These are phyloP conservation scores for Candida berthetii DNA, from an alignment of 805 yeast species.

Conservation along the genomic window DNA sequence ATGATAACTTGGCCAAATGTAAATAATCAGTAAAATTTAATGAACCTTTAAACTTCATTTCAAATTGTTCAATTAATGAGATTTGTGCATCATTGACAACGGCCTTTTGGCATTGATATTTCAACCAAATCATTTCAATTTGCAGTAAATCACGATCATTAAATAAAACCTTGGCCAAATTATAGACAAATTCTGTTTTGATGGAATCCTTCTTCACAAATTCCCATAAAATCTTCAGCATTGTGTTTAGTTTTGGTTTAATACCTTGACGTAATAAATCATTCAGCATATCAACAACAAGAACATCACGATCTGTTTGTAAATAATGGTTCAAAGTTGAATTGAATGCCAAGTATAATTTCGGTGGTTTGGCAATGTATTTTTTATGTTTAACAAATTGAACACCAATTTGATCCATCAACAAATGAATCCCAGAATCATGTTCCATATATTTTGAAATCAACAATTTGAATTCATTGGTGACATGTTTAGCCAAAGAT, in stretches of 20 bases:
- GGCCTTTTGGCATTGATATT: neutral
- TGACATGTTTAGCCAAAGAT: conserved; percentile 12
- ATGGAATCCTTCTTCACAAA: too few relatives aligned
- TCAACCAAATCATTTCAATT: neutral
- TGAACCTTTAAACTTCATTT: neutral
- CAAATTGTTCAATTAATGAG: neutral
- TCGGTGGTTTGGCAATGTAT: too few relatives aligned
- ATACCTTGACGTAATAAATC: neutral
- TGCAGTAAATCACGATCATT: neutral
- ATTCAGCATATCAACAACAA: neutral
- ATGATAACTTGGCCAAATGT: neutral
- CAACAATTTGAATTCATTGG: conserved; percentile 16
- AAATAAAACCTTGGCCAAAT: too few relatives aligned
- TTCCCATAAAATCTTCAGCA: too few relatives aligned
- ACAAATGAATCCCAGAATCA: neutral
- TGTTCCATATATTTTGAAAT: conserved; percentile 7
- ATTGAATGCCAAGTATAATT: too few relatives aligned
- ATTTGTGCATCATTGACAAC: neutral
- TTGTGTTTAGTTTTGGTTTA: neutral
- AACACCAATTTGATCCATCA: neutral
- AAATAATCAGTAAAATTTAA: neutral
- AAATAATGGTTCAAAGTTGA: neutral
- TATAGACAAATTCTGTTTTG: too few relatives aligned
- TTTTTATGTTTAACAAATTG: too few relatives aligned
- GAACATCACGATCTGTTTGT: neutral